A percentile compares a stretch with the other conserved stretches of the same genome.
Conservation (phyloP, 345 rosid species). For the Heritiera littoralis region DNA sequence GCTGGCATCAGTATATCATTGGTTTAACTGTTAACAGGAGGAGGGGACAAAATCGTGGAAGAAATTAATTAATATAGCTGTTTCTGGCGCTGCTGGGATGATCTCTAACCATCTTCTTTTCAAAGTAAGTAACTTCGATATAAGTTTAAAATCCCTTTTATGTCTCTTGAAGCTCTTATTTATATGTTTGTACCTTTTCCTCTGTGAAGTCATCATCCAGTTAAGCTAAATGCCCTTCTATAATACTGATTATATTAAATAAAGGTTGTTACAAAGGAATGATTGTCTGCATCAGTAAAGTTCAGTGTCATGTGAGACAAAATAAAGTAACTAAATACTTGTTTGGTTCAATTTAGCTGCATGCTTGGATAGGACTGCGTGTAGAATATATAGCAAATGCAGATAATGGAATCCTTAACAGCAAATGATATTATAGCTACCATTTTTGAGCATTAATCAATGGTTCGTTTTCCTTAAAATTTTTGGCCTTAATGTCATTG, state of each 20-base stretch:
- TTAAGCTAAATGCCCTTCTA: not conserved
- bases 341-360: not conserved
- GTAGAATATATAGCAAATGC: not conserved
- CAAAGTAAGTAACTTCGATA: constrained; percentile 56
- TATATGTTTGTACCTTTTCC: not conserved
- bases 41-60: constrained; percentile 93
- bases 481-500: not conserved
- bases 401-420: not conserved
- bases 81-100: constrained; percentile 98
- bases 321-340: not conserved
- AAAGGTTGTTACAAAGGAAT: not conserved
- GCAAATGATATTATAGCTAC: not conserved
- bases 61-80: constrained; percentile 70
- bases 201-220: not conserved
- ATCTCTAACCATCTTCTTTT: constrained; percentile 91
- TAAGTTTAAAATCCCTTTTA: not conserved
- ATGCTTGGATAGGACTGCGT: not conserved
- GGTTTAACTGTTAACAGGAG: constrained; percentile 47
- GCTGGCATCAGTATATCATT: not conserved
- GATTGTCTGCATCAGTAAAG: not conserved
- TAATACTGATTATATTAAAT: not conserved
- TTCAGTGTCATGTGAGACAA: not conserved
- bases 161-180: not conserved
- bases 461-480: not conserved
- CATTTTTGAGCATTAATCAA: not conserved